Evolutionary conservation across 78 protist species (phyloP), one percentile per base, ranked within the genome.

Genomic region (Dictyostelium brefeldianum): DNA sequence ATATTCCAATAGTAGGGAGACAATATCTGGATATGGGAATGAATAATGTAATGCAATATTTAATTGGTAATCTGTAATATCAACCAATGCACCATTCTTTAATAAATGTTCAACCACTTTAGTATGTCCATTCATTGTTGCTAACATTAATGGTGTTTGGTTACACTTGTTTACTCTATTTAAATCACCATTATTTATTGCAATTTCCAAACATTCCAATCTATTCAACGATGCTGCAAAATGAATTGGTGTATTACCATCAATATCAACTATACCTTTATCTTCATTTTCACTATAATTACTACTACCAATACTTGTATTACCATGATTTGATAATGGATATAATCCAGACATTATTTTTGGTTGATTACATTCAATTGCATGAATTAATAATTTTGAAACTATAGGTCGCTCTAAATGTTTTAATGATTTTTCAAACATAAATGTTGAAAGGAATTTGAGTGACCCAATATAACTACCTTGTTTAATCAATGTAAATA

Each of bases 191-290:
- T 36, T 36, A 62, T 62, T 50, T 0, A 62, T 27, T 9, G 46
- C 11, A 18, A 81, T 65, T 47, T 29, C 43, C 17, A 82, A 53
- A 70, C 90, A 82, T 36, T 69, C 79, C 11, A 69, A 29, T n/a
- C 64, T 46, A 6, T 80, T 80, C 4, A 50, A 50, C 0, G 80
- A 10, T 1, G 90, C 73, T 7, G 80, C 59, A 47, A 22, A 46
- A 25, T 82, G 90, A n/a, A 69, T n/a, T 11, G 80, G 80, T 11
- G 80, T 82, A 46, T 82, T 82, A 12, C 90, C 90, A 82, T 82
- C 90, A 1, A 9, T 36, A 62, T 82, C 90, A 47, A 14, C 12
- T 25, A 62, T 25, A 36, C 43, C 43, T 36, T 36, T 36, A 36
- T 36, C 43, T 36, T 36, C 43, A 36, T 36, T 36, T 36, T 36